Conservation (phyloP, 148 eudicot genomes). For the Cornus florida region DNA sequence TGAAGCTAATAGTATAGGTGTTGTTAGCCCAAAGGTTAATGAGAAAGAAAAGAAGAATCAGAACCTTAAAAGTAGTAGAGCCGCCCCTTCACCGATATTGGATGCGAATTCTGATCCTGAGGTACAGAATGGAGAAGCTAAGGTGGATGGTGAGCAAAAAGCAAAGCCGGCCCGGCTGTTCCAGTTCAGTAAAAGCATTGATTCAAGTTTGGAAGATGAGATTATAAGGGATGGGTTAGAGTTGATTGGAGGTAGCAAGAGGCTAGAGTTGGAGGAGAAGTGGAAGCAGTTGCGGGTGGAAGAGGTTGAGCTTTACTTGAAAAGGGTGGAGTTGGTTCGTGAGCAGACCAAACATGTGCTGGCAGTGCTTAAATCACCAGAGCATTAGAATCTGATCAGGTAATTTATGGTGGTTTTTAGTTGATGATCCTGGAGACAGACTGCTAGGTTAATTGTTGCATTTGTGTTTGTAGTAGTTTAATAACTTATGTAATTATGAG, state of each 20-base stretch:
- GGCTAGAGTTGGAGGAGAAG: constrained; percentile 36
- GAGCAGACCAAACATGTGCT: constrained; percentile 27
- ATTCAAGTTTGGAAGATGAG: constrained; percentile 11
- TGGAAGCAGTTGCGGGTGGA: constrained; percentile 38
- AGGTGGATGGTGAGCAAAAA: constrained; percentile 11
- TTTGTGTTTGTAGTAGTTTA: background rate
- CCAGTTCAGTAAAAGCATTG: constrained; percentile 4
- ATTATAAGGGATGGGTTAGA: constrained; percentile 23
- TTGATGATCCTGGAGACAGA: background rate
- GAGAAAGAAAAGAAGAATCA: constrained; percentile 14
- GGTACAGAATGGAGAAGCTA: background rate
- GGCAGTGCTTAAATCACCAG: constrained; percentile 26
- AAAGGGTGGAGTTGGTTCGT: constrained; percentile 25
- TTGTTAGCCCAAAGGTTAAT: constrained; percentile 5
- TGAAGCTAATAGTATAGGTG: background rate
- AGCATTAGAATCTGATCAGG: constrained; percentile 12
- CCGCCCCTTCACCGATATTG: background rate
- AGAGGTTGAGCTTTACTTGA: constrained; percentile 29
- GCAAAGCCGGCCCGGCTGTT: background rate
- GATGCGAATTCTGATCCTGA: constrained; percentile 3
- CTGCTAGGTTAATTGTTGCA: background rate
- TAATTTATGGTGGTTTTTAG: background rate
- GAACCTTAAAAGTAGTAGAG: background rate
- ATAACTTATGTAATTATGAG: background rate
- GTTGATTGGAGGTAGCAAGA: constrained; percentile 18